Percentiles rank a stretch among this genome's conserved stretches.
Evolutionary conservation across 2,329 filamentous ascomycete genomes (phyloP).

Genomic region (Neofusicoccum kwambonambiense): DNA sequence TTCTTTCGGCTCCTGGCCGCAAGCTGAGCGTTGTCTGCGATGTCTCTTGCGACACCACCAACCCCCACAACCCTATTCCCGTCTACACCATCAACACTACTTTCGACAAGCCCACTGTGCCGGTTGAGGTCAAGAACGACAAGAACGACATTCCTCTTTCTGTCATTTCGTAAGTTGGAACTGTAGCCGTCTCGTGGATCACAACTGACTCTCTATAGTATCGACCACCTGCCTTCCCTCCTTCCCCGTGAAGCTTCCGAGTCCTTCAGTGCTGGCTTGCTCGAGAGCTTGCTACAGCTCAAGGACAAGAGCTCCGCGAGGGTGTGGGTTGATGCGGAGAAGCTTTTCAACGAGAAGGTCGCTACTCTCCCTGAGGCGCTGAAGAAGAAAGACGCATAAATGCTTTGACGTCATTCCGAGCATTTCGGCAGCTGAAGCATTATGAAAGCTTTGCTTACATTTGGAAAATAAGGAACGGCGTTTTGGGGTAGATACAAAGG

Average conservation of each 20-base stretch:
- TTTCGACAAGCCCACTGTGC: conserved; percentile 83
- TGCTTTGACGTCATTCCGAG: neutral
- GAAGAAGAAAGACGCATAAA: conserved; percentile 41
- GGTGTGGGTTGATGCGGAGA: conserved; percentile 85
- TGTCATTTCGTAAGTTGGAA: conserved; percentile 72
- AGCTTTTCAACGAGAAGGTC: conserved; percentile 81
- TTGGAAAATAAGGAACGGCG: neutral
- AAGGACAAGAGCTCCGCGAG: conserved; percentile 70
- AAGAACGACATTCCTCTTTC: conserved; percentile 55
- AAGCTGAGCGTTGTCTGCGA: conserved; percentile 66
- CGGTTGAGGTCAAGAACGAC: conserved; percentile 61
- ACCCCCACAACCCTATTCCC: conserved; percentile 70
- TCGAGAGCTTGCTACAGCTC: conserved; percentile 74
- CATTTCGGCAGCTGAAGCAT: neutral
- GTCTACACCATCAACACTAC: conserved; percentile 84
- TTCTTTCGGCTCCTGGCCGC: conserved; percentile 65
- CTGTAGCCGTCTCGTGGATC: neutral
- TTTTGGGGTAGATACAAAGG: neutral
- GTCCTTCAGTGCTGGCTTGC: conserved; percentile 74
- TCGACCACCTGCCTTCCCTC: conserved; percentile 54
- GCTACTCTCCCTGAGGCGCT: conserved; percentile 59
- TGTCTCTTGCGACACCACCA: conserved; percentile 66
- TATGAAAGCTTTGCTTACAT: neutral
- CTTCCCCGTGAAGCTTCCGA: conserved; percentile 85
- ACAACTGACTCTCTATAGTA: conserved; percentile 19